Evolutionary conservation across 2,329 filamentous ascomycete species (phyloP), one percentile per base, ranked within the genome.

Genomic region (Monosporascus ibericus): DNA sequence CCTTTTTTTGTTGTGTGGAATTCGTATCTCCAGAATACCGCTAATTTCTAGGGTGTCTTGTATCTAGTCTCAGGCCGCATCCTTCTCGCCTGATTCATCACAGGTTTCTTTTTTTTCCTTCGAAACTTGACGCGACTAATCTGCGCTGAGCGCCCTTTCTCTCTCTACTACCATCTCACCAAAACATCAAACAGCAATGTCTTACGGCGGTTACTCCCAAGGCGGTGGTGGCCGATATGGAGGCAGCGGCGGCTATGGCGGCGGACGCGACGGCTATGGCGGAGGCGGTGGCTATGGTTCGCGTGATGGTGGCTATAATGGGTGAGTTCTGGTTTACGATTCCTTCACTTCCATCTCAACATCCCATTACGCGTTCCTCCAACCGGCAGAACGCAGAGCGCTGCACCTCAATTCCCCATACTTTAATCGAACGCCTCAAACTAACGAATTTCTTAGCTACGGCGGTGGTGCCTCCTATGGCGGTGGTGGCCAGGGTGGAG

Each of bases 401-500:
- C 7, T 46, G 15, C 25, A n/a, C 42, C 42, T 25, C 18, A 20
- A 42, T 42, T 14, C 4, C 6, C 5, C 25, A 7, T 46, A n/a
- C 25, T 17, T 2, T n/a, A 25, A 30, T 25, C 42, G 42, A 46
- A 27, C 22, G n/a, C 18, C 25, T n/a, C 24, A 18, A 9, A 78
- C 75, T 79, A 67, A 78, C 17, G 15, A 14, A 15, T 9, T 30
- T 27, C 14, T 17, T n/a, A 75, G 78, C 50, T 76, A 77, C 63
- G 75, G 73, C 48, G n/a, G n/a, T n/a, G n/a, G n/a, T n/a, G n/a
- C n/a, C n/a, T n/a, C n/a, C n/a, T n/a, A 65, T 48, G 67, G 69
- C 34, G 67, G 67, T 49, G 66, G 68, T 58, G 73, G 80, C 52
- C 84, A 81, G 59, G 86, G 81, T 60, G 92, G 92, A 71, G 94